Evolutionary conservation across 1,139 yeast genomes (phyloP), one percentile per base, ranked within the genome.

Genomic region (Nematodospora anomalae): DNA sequence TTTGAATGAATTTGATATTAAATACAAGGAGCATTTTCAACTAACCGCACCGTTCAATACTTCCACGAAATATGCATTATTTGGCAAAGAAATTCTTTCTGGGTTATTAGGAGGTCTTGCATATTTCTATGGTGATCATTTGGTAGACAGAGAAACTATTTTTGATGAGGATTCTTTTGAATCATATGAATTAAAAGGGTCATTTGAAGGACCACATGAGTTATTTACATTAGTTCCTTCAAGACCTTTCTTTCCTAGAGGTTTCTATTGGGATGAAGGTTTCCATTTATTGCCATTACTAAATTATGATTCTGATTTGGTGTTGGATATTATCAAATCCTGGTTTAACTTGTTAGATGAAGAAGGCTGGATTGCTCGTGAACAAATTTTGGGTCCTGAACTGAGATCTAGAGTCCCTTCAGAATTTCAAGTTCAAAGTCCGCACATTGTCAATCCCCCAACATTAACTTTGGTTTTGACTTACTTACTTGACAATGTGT

Each of bases 201-300:
- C 55, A 16, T 55, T 62, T 4, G 92, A 83, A 52, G 88, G 87
- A 0, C 89, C 90, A 1, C 58, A 66, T 46, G 87, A 83, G 46
- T 61, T 94, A 26, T 86, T 89, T 50, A 78, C 95, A 0, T 70
- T 88, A 29, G 95, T 89, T 21, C 98, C 98, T 2, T 87, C 96
- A 32, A 73, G 98, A 39, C 89, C 96, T 0, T 87, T 87, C 52
- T 92, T 92, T 62, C 97, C 98, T 6, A 74, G 98, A 45, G 99
- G 99, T 0, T 92, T 92, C 54, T 87, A 87, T 54, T 92, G 99
- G 99, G 99, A 94, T 60, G 98, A 94, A 62, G 99, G 99, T 0
- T 92, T 92, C 61, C 96, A 92, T 57, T 68, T 92, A 44, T 67
- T 90, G 27, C 96, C 96, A 3, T 67, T 92, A 25, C 60, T 87